Conservation (phyloP, 2,329 filamentous ascomycete genomes). For the Tolypocladium inflatum region DNA sequence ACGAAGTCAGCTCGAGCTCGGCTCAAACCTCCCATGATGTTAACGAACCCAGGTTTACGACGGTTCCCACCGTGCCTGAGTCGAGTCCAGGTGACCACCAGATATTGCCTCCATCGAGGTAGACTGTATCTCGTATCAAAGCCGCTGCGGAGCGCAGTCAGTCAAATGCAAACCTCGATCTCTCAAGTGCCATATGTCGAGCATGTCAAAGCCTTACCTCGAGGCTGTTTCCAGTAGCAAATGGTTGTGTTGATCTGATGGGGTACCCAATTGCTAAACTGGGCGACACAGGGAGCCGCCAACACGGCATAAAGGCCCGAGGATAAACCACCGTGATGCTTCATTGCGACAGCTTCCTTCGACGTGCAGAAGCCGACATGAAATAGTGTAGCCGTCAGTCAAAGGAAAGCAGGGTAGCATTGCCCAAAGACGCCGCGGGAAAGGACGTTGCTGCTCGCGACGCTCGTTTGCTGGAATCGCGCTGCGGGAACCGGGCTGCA, state of each 20-base stretch:
- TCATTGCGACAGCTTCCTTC: conserved; percentile 7
- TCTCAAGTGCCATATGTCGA: neutral
- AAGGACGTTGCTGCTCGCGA: neutral
- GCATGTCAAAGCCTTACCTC: conserved; percentile 21
- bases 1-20: neutral
- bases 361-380: neutral
- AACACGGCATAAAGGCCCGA: conserved; percentile 10
- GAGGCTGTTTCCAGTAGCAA: conserved; percentile 44
- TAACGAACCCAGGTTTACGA: conserved; percentile 31
- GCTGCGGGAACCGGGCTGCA: neutral
- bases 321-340: conserved; percentile 5
- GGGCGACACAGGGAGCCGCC: conserved; percentile 18
- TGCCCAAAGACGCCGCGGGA: neutral
- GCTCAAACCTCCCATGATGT: neutral
- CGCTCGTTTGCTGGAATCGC: neutral
- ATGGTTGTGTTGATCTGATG: conserved; percentile 48
- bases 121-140: conserved; percentile 51
- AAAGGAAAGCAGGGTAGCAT: neutral
- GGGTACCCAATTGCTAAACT: conserved; percentile 36
- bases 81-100: conserved; percentile 41
- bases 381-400: neutral
- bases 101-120: conserved; percentile 53
- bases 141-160: conserved; percentile 32
- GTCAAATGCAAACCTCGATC: neutral
- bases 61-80: conserved; percentile 26